These are phyloP conservation scores for Jacaranda copaia DNA, from an alignment of 257 asterid genomes.

Conservation along the genomic window DNA sequence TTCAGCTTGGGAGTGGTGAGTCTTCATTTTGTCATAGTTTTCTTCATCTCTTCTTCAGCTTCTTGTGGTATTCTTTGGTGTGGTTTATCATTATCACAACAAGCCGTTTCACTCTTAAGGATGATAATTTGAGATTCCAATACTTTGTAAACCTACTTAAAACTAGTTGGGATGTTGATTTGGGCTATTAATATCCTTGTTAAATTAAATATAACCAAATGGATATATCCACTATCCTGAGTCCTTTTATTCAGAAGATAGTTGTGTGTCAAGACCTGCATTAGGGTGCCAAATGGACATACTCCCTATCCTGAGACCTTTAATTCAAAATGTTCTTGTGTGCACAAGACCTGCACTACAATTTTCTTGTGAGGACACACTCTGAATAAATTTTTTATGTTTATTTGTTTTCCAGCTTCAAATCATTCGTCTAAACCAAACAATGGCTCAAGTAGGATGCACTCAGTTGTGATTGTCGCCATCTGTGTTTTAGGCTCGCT, in stretches of 20 bases:
- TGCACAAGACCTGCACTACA: background rate
- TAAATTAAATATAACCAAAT: background rate
- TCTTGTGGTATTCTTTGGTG: background rate
- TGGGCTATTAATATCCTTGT: background rate
- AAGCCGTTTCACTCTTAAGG: background rate
- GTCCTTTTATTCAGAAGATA: background rate
- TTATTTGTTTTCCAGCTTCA: conserved; percentile 41
- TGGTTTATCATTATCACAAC: background rate
- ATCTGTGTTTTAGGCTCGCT: conserved; percentile 40
- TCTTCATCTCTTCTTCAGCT: background rate
- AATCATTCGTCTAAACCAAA: conserved; percentile 38
- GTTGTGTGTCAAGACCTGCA: background rate
- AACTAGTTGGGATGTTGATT: background rate
- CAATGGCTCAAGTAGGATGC: conserved; percentile 43
- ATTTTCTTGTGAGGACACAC: background rate
- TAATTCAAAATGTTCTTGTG: too few species aligned
- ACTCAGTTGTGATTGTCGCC: conserved; percentile 47
- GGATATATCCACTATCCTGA: background rate
- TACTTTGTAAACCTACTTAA: background rate
- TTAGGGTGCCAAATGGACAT: background rate
- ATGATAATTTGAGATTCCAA: too few species aligned
- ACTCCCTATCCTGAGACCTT: background rate
- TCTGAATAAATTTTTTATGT: background rate
- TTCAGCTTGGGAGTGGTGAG: conserved; percentile 41
- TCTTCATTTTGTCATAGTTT: background rate